Evolutionary conservation across 192 early-diverging fungal genomes (phyloP).

Genomic region (Cladochytrium replicatum): DNA sequence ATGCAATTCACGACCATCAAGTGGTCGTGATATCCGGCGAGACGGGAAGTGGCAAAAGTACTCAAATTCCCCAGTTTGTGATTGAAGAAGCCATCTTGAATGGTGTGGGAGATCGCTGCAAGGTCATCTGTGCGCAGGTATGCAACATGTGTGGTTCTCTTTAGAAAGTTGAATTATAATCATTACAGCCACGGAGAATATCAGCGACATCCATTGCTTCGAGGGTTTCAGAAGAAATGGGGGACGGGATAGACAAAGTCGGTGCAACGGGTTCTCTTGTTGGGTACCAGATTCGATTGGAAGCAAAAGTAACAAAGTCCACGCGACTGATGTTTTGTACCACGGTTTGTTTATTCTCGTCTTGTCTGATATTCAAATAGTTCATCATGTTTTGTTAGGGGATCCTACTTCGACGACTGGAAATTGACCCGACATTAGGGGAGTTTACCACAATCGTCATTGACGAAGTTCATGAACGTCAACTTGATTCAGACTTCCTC

Average conservation of each 20-base stretch:
- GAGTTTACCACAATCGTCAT: slow-evolving; percentile 62
- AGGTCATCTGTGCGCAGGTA: slow-evolving; percentile 51
- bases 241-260: slow-evolving; percentile 39
- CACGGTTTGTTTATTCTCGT: slow-evolving; percentile 30
- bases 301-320: slow-evolving; percentile 31
- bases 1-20: slow-evolving; percentile 34
- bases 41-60: slow-evolving; percentile 52
- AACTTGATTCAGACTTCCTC: slow-evolving; percentile 67
- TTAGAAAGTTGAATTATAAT: slow-evolving; percentile 21
- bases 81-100: slow-evolving; percentile 43
- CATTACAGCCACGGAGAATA: slow-evolving; percentile 56
- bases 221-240: slow-evolving; percentile 66
- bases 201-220: slow-evolving; percentile 70
- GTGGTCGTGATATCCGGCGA: slow-evolving; percentile 71
- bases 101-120: slow-evolving; percentile 20
- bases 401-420: slow-evolving; percentile 57
- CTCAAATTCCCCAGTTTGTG: slow-evolving; percentile 73
- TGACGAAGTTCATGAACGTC: slow-evolving; percentile 73
- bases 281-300: slow-evolving; percentile 67
- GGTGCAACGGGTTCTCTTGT: slow-evolving; percentile 46
- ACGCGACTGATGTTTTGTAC: slow-evolving; percentile 68
- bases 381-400: no score
- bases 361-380: slow-evolving; percentile 10
- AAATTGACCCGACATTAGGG: slow-evolving; percentile 44
- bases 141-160: slow-evolving; percentile 4